phyloP scores from a whole-genome alignment of 2,329 filamentous ascomycete species.

The Penicillium sp. region DNA sequence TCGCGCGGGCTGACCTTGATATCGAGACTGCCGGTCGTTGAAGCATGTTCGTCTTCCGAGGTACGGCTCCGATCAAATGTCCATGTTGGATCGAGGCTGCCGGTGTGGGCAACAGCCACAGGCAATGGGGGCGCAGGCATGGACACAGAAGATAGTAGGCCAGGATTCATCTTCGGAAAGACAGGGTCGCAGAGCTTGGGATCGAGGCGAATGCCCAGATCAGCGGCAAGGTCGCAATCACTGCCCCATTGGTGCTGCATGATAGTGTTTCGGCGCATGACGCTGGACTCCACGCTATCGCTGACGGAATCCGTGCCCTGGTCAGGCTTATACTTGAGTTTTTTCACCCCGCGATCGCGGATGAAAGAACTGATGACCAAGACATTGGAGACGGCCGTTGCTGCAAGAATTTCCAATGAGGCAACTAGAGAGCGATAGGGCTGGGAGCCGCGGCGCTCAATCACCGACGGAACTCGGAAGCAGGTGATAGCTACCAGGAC shows the following conservation, averaged over 20 bases:
- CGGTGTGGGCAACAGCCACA: constrained; percentile 22
- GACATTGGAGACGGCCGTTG: constrained; percentile 78
- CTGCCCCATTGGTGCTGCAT: constrained; percentile 73
- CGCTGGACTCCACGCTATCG: constrained; percentile 42
- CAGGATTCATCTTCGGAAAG: neutral
- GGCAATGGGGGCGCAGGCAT: constrained; percentile 30
- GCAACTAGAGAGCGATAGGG: constrained; percentile 84
- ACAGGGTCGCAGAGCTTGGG: constrained; percentile 43
- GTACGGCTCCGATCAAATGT: constrained; percentile 23
- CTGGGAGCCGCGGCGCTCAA: constrained; percentile 64
- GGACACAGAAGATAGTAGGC: neutral
- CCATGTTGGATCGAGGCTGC: constrained; percentile 31
- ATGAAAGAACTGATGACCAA: constrained; percentile 90
- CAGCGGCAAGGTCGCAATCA: constrained; percentile 82
- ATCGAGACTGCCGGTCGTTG: constrained; percentile 29
- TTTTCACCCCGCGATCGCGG: constrained; percentile 83
- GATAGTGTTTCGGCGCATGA: constrained; percentile 48
- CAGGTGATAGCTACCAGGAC: constrained; percentile 72
- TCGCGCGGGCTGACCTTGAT: constrained; percentile 32
- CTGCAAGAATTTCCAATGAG: constrained; percentile 83
- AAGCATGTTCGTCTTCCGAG: constrained; percentile 28
- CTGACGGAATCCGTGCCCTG: constrained; percentile 43
- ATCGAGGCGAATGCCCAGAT: constrained; percentile 64
- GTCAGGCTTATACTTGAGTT: constrained; percentile 64
- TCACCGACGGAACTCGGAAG: constrained; percentile 74